phyloP scores from a whole-genome alignment of 495 filamentous ascomycete genomes.

The Penicillium silybi region DNA sequence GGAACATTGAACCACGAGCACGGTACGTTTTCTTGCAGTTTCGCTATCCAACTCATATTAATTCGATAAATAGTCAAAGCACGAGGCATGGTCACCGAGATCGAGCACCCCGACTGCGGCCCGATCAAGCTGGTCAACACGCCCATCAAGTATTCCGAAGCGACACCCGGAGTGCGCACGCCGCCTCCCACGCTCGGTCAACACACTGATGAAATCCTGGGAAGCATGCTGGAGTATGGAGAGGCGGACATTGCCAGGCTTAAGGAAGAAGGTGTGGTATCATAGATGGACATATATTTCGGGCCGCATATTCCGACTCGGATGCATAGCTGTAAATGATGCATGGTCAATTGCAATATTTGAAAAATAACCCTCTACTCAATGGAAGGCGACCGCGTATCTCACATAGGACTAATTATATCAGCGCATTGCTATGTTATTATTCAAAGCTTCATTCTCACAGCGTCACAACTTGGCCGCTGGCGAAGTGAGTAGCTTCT shows the following conservation, averaged over 20 bases:
- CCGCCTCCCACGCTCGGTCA: constrained; percentile 85
- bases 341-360: not conserved
- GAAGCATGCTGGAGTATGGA: constrained; percentile 60
- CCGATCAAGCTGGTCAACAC: constrained; percentile 87
- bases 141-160: constrained; percentile 91
- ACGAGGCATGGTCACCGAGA: constrained; percentile 80
- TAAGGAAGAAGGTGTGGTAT: constrained; percentile 65
- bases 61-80: constrained; percentile 56
- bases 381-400: too few species aligned
- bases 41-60: not conserved
- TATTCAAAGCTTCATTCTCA: not conserved
- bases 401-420: too few species aligned
- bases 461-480: constrained; percentile 21
- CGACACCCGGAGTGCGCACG: constrained; percentile 68
- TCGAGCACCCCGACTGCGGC: constrained; percentile 79
- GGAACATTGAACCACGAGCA: constrained; percentile 80
- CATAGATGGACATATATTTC: constrained; percentile 25
- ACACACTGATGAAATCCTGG: constrained; percentile 85
- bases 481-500: constrained; percentile 40
- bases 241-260: constrained; percentile 58
- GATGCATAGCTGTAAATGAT: not conserved
- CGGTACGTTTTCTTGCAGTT: constrained; percentile 36
- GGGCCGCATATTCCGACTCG: too few species aligned
- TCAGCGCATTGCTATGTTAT: too few species aligned
- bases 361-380: not conserved